phyloP scores from a whole-genome alignment of 2,329 filamentous ascomycete genomes.

The Mollisiaceae sp. region DNA sequence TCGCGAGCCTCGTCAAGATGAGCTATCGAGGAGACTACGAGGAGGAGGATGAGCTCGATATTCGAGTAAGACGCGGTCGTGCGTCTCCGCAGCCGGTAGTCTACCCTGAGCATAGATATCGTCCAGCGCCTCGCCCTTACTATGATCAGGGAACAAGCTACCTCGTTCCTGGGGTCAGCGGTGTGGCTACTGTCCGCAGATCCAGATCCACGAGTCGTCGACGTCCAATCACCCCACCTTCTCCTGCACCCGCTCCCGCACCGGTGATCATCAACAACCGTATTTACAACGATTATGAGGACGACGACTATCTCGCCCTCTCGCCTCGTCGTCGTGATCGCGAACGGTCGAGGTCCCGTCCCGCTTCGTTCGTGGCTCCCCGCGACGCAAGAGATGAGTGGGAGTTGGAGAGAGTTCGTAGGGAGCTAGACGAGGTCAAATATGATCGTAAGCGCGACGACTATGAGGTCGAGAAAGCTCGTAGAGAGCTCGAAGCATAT shows the following conservation, averaged over 20 bases:
- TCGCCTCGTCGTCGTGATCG: neutral
- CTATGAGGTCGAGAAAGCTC: slow-evolving; percentile 49
- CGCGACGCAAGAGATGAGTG: slow-evolving; percentile 17
- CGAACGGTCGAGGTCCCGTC: slow-evolving; percentile 19
- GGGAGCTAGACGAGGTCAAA: neutral
- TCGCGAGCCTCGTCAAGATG: slow-evolving; percentile 29
- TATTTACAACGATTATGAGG: slow-evolving; percentile 52
- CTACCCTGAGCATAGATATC: slow-evolving; percentile 44
- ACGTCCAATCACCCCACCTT: slow-evolving; percentile 26
- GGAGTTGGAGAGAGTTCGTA: neutral
- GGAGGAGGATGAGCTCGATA: slow-evolving; percentile 61
- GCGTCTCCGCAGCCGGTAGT: slow-evolving; percentile 42
- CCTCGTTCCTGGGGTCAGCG: slow-evolving; percentile 35
- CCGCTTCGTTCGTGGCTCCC: slow-evolving; percentile 14
- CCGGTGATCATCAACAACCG: slow-evolving; percentile 63
- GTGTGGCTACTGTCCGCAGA: slow-evolving; percentile 20
- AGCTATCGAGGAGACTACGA: slow-evolving; percentile 47
- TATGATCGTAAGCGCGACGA: slow-evolving; percentile 38
- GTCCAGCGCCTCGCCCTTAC: slow-evolving; percentile 24
- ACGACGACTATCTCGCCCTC: slow-evolving; percentile 28
- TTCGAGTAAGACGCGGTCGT: slow-evolving; percentile 51
- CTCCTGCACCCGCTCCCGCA: slow-evolving; percentile 31
- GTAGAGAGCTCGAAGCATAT: slow-evolving; percentile 26
- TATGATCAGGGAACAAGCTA: slow-evolving; percentile 27
- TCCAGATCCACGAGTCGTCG: slow-evolving; percentile 29